Conservation (phyloP, 139 green algal genomes). For the Dunaliella sp. region DNA sequence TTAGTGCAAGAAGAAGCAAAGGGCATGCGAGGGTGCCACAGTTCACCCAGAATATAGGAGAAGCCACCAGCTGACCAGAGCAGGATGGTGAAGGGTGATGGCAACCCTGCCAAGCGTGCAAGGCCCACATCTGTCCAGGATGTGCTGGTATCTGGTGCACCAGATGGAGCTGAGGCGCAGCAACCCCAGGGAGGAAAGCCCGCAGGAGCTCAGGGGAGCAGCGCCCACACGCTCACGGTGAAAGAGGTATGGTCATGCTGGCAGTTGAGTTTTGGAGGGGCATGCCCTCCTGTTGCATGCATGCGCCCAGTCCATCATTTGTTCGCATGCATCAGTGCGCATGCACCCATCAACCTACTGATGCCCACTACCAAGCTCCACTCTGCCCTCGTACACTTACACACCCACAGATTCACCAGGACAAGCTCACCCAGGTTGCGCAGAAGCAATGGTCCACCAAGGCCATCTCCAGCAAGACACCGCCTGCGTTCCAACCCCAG, state of each 20-base stretch:
- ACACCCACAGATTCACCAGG: conserved; percentile 20
- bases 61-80: no score
- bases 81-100: background rate
- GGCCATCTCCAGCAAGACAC: background rate
- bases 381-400: no score
- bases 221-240: conserved; percentile 18
- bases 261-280: no score
- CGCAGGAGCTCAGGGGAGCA: background rate
- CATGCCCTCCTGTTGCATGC: background rate
- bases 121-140: conserved; percentile 8
- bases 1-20: no score
- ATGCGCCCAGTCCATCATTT: background rate
- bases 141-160: conserved; percentile 6
- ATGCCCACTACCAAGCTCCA: no score
- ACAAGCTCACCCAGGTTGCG: conserved; percentile 52
- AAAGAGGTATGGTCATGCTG: conserved; percentile 28
- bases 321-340: no score
- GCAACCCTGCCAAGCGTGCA: background rate
- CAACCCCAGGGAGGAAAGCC: background rate
- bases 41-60: no score
- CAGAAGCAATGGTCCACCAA: conserved; percentile 48
- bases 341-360: no score
- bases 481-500: conserved; percentile 53
- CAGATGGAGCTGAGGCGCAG: no score
- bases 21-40: no score